phyloP scores from a whole-genome alignment of 176 grass and related monocot species.

The Hsuehochloa calcarea region DNA sequence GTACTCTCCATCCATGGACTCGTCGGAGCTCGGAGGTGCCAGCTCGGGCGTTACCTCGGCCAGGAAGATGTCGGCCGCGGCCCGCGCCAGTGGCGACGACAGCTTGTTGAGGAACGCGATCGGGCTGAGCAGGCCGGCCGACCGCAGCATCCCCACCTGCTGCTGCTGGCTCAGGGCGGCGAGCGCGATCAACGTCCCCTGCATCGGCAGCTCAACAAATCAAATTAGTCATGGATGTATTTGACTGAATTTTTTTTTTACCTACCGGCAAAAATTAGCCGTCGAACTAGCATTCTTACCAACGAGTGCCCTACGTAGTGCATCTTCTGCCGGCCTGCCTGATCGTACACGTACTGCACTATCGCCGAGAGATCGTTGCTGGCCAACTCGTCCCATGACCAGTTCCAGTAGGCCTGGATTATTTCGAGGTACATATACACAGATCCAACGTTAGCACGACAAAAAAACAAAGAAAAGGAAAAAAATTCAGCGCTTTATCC shows the following conservation, averaged over 20 bases:
- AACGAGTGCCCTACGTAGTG: conserved; percentile 64
- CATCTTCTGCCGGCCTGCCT: conserved; percentile 31
- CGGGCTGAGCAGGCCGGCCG: conserved; percentile 51
- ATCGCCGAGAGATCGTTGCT: conserved; percentile 43
- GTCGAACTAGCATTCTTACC: not conserved
- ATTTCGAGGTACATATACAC: not conserved
- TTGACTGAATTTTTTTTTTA: not conserved
- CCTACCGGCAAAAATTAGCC: no score
- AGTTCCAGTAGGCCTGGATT: conserved; percentile 55
- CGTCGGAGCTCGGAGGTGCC: not conserved
- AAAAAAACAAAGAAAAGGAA: no score
- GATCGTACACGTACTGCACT: conserved; percentile 39
- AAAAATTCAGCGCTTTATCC: not conserved
- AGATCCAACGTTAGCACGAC: not conserved
- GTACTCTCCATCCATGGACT: not conserved
- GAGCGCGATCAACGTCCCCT: conserved; percentile 54
- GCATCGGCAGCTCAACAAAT: not conserved
- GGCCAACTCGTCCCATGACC: conserved; percentile 66
- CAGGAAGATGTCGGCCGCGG: conserved; percentile 42
- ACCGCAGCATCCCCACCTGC: conserved; percentile 38
- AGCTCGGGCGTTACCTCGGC: conserved; percentile 33
- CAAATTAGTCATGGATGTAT: not conserved
- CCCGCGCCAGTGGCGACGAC: conserved; percentile 40
- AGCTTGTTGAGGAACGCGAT: conserved; percentile 43
- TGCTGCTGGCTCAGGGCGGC: conserved; percentile 45